These are phyloP conservation scores for Serendipita vermifera DNA, from an alignment of 768 basidiomycete genomes.

Conservation along the genomic window DNA sequence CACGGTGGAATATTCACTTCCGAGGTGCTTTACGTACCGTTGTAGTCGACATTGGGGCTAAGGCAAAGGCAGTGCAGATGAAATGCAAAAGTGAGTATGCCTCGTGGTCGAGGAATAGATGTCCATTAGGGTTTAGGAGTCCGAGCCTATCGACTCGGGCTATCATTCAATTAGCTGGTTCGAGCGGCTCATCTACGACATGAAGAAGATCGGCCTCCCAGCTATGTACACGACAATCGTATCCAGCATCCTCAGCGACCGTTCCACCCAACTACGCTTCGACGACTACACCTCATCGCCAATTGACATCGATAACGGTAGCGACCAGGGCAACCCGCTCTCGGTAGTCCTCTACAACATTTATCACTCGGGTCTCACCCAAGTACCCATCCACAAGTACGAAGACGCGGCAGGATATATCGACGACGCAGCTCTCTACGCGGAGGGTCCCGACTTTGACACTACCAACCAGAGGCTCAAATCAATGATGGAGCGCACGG, in stretches of 20 bases:
- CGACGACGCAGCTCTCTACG: constrained; percentile 18
- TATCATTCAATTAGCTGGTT: constrained; percentile 23
- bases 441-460: constrained; percentile 17
- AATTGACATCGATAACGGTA: constrained; percentile 13
- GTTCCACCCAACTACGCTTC: no score
- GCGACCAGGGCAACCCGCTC: constrained; percentile 18
- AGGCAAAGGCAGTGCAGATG: no score
- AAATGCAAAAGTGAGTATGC: no score
- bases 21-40: no score
- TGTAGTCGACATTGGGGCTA: no score
- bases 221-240: no score
- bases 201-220: no score
- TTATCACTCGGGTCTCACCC: constrained; percentile 17
- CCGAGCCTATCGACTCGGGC: no score
- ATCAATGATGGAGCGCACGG: constrained; percentile 20
- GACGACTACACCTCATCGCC: constrained; percentile 12
- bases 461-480: constrained; percentile 16
- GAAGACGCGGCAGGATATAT: neutral
- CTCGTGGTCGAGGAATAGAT: no score
- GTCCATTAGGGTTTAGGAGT: no score
- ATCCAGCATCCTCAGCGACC: no score
- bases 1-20: no score
- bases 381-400: neutral
- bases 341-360: constrained; percentile 17
- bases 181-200: constrained; percentile 16